Percentiles rank a stretch among this genome's conserved stretches.
phyloP scores from a whole-genome alignment of 75 land plant genomes.

The Cupressus sempervirens region DNA sequence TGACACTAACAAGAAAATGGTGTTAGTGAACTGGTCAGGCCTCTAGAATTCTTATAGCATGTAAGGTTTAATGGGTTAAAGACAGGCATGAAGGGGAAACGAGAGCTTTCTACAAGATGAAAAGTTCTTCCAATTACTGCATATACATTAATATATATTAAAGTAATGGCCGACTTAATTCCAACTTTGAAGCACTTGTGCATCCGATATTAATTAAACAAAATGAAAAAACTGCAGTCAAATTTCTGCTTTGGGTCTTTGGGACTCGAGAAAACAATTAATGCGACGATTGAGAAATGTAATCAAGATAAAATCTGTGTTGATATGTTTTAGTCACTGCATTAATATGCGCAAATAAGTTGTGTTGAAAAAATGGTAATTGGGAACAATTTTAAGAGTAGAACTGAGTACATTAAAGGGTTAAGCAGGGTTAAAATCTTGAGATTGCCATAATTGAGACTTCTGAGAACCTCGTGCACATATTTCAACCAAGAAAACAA shows the following conservation, averaged over 20 bases:
- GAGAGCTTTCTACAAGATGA: too few relatives aligned
- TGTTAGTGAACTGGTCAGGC: not conserved
- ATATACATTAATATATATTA: too few relatives aligned
- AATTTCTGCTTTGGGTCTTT: not conserved
- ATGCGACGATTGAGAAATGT: not conserved
- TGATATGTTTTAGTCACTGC: not conserved
- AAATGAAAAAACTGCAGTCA: not conserved
- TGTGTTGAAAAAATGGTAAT: too few relatives aligned
- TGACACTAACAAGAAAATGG: not conserved
- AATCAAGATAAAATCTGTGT: not conserved
- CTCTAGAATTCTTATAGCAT: not conserved
- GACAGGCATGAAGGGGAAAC: too few relatives aligned
- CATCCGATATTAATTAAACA: not conserved
- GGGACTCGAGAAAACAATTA: not conserved
- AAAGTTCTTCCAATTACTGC: too few relatives aligned
- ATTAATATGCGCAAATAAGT: too few relatives aligned
- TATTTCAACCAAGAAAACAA: not conserved
- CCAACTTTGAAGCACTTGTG: not conserved
- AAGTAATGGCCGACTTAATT: not conserved
- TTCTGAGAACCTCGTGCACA: not conserved
- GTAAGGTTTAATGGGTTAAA: not conserved
- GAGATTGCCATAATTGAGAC: not conserved
- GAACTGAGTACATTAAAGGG: not conserved
- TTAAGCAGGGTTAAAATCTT: not conserved
- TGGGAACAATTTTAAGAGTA: too few relatives aligned